Percentiles rank a stretch among this genome's conserved stretches.
Evolutionary conservation across 2,329 filamentous ascomycete genomes (phyloP).

Genomic region (Colletotrichum sp.): DNA sequence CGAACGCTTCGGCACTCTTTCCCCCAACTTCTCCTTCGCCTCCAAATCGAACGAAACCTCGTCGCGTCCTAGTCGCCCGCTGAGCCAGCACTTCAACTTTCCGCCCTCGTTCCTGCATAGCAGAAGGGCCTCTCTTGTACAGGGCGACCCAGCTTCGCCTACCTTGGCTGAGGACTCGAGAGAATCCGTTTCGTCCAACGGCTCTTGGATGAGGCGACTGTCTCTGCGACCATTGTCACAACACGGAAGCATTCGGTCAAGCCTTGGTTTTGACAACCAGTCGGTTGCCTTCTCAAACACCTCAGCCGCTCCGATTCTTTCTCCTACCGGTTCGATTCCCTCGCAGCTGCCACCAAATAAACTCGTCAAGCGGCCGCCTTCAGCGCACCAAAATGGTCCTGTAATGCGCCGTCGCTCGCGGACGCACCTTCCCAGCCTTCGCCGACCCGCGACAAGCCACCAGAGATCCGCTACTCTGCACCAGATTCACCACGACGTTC

Average conservation of each 20-base stretch:
- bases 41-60: constrained; percentile 29
- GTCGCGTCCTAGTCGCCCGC: constrained; percentile 32
- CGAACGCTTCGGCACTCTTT: constrained; percentile 23
- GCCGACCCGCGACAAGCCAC: constrained; percentile 79
- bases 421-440: constrained; percentile 69
- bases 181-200: constrained; percentile 65
- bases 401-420: constrained; percentile 55
- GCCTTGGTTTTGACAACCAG: constrained; percentile 68
- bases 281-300: constrained; percentile 70
- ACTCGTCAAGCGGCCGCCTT: constrained; percentile 75
- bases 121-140: constrained; percentile 49
- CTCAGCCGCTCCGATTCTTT: constrained; percentile 69
- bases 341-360: constrained; percentile 70
- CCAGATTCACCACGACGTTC: constrained; percentile 45
- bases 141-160: constrained; percentile 40
- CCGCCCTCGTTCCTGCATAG: constrained; percentile 39
- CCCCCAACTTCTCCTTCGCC: constrained; percentile 11
- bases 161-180: constrained; percentile 50
- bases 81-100: constrained; percentile 42
- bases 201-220: constrained; percentile 76
- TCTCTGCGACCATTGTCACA: constrained; percentile 70
- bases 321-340: constrained; percentile 40
- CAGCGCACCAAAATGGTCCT: constrained; percentile 52
- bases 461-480: constrained; percentile 76
- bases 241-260: constrained; percentile 68